Percentiles rank a stretch among this genome's conserved stretches.
phyloP scores from a whole-genome alignment of 108 stramenopile species.

The Epithemia pelagica region DNA sequence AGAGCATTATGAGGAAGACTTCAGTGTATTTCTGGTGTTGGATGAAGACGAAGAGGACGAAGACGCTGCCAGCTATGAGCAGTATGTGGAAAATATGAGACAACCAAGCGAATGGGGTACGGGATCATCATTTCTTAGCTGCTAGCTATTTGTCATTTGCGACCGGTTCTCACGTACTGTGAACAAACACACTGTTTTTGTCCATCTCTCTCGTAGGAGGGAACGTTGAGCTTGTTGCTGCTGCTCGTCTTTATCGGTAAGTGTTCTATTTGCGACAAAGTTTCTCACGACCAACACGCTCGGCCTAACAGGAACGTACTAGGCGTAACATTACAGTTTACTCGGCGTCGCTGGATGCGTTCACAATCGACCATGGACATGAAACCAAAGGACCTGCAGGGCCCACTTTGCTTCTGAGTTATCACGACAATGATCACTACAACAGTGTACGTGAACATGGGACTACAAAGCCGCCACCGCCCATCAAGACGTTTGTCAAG shows the following conservation, averaged over 20 bases:
- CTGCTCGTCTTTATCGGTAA: slow-evolving; percentile 56
- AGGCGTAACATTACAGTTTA: slow-evolving; percentile 64
- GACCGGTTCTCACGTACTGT: no score
- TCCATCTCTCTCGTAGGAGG: slow-evolving; percentile 24
- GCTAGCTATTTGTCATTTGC: no score
- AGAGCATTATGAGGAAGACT: slow-evolving; percentile 54
- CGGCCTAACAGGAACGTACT: no score
- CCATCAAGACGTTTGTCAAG: slow-evolving; percentile 5
- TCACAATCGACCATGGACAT: slow-evolving; percentile 48
- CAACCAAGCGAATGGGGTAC: slow-evolving; percentile 65
- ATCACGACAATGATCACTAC: slow-evolving; percentile 84
- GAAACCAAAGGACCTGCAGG: slow-evolving; percentile 25
- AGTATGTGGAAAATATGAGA: slow-evolving; percentile 61
- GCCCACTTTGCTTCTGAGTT: slow-evolving; percentile 53
- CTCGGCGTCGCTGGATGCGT: slow-evolving; percentile 42
- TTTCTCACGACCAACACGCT: background rate
- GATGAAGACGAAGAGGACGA: slow-evolving; percentile 61
- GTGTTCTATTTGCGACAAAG: slow-evolving; percentile 7
- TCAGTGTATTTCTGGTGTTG: slow-evolving; percentile 58
- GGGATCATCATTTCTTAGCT: no score
- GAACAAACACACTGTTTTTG: no score
- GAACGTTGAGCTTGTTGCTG: slow-evolving; percentile 77
- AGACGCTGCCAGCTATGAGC: slow-evolving; percentile 61
- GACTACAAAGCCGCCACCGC: slow-evolving; percentile 7
- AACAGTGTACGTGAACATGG: slow-evolving; percentile 53